Percentiles rank a stretch among this genome's conserved stretches.
phyloP scores from a whole-genome alignment of 805 yeast species.

The Saturnispora ahearnii region DNA sequence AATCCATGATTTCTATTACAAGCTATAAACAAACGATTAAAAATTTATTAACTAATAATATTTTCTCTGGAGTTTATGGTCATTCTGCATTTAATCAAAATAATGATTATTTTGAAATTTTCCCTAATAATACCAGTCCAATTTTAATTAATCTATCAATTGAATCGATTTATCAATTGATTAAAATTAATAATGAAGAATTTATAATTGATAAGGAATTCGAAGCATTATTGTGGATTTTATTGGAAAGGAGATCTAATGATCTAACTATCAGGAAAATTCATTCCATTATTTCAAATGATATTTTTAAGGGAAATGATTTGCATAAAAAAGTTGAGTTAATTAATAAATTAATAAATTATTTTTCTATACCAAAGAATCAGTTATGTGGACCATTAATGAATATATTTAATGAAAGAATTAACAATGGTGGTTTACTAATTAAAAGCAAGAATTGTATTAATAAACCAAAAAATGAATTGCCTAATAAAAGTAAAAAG shows the following conservation, averaged over 20 bases:
- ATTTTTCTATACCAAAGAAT: conserved; percentile 21
- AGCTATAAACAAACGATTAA: conserved; percentile 27
- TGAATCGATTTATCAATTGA: conserved; percentile 23
- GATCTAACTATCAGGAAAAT: conserved; percentile 16
- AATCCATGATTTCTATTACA: conserved; percentile 17
- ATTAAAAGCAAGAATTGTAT: not conserved
- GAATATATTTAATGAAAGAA: conserved; percentile 20
- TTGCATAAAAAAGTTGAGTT: conserved; percentile 18
- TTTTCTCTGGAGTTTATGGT: conserved; percentile 26
- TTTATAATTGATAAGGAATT: conserved; percentile 13
- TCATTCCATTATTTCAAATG: conserved; percentile 19
- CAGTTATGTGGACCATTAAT: conserved; percentile 19
- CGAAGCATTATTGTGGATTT: conserved; percentile 25
- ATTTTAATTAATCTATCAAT: conserved; percentile 20
- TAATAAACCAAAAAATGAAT: not conserved
- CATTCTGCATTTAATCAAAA: conserved; percentile 13
- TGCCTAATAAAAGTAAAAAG: not conserved
- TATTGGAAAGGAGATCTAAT: conserved; percentile 23
- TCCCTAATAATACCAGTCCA: conserved; percentile 28
- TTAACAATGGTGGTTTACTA: conserved; percentile 16
- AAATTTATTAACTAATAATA: conserved; percentile 26
- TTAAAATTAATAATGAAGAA: conserved; percentile 19
- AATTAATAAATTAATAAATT: conserved; percentile 23
- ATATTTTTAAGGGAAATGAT: conserved; percentile 7
- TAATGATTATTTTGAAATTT: conserved; percentile 18